Evolutionary conservation across 164 flowering plant genomes (phyloP), one percentile per base, ranked within the genome.

Genomic region (Houttuynia cordata): DNA sequence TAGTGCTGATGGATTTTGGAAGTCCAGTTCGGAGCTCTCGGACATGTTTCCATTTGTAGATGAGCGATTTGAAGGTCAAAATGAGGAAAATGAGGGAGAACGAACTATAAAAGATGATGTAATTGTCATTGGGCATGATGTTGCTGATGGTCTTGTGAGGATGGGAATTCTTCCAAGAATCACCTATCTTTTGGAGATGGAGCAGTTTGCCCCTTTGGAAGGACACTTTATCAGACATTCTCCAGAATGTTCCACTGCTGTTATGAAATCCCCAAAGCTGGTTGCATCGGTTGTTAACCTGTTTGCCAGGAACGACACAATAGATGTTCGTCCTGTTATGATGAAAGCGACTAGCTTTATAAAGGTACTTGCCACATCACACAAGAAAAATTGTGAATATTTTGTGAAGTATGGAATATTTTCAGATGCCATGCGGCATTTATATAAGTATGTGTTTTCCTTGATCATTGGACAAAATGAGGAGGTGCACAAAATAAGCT

Each of bases 1-100:
- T n/a, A n/a, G n/a, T n/a, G n/a, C n/a, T 63, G 97, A 97, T 66
- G 97, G 99, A 47, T 88, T 76, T 64, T 94, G 99, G 99, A 94
- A 94, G 71, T 91, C 88, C 75, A 91, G 67, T 74, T 74, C 93
- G 61, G 91, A 91, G 66, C 84, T 85, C 63, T 86, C 95, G 59
- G 83, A 85, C 67, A 76, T 91, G 66, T 69, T 82, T 62, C 79
- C 72, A 60, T 67, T 60, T 47, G 63, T 40, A 57, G 76, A 81
- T 22, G 80, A 70, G 56, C 53, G 53, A 39, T 13, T 49, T 24
- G 74, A 76, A 66, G 91, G 47, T 24, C 57, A 47, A 12, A 50
- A 60, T 42, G 91, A 63, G 8, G 65, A 42, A 8, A 55, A 40
- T 63, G 69, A 83, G 67, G 91, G 56, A 19, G 77, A 80, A 62